These are phyloP conservation scores for Phaeoacremonium minimum DNA, from an alignment of 2,329 filamentous ascomycete genomes.

Conservation along the genomic window DNA sequence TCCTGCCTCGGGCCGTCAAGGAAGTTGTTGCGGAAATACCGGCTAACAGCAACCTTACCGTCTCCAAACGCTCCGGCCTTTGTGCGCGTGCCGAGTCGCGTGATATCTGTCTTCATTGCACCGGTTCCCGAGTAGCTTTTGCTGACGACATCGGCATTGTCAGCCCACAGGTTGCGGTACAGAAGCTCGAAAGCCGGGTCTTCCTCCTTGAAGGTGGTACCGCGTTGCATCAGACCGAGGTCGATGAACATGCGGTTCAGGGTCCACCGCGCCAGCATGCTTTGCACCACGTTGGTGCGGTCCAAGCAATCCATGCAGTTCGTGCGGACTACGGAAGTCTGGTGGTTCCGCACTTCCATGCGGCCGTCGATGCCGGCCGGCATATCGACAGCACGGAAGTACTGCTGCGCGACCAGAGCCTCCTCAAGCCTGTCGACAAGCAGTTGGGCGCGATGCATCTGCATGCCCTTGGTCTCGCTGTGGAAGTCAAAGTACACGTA, in stretches of 20 bases:
- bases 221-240: constrained; percentile 70
- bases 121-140: constrained; percentile 92
- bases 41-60: constrained; percentile 78
- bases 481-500: constrained; percentile 99
- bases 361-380: constrained; percentile 66
- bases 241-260: constrained; percentile 87
- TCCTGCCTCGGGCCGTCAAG: constrained; percentile 90
- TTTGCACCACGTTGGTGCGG: constrained; percentile 95
- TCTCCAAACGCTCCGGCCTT: constrained; percentile 82
- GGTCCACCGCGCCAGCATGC: constrained; percentile 88
- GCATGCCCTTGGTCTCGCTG: constrained; percentile 90
- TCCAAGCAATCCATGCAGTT: constrained; percentile 99
- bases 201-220: constrained; percentile 71
- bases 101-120: constrained; percentile 97
- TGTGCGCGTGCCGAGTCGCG: constrained; percentile 85
- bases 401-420: constrained; percentile 73
- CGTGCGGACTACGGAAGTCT: constrained; percentile 88
- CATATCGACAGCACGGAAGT: constrained; percentile 89
- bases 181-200: constrained; percentile 80
- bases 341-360: constrained; percentile 74
- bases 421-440: constrained; percentile 78
- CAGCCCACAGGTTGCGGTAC: constrained; percentile 97
- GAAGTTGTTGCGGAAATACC: constrained; percentile 94
- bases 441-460: constrained; percentile 86
- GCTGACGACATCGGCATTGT: constrained; percentile 95